Conservation (phyloP, 176 grass and related monocot genomes). For the Oryza brachyantha region DNA sequence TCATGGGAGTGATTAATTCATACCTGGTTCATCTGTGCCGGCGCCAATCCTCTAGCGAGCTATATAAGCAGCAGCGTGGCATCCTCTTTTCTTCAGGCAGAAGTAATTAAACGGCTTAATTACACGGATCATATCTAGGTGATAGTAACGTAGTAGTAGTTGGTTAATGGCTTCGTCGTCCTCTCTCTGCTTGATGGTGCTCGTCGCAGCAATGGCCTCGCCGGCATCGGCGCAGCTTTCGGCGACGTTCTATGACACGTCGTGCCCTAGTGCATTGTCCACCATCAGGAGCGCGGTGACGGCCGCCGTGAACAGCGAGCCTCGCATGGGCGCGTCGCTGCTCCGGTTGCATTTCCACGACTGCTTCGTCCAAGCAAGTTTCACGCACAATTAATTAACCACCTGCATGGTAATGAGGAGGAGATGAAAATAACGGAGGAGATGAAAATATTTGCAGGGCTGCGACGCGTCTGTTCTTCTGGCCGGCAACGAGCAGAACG, state of each 20-base stretch:
- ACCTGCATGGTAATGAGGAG: not conserved
- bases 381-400: not conserved
- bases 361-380: slow-evolving; percentile 84
- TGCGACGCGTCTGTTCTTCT: slow-evolving; percentile 76
- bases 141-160: too few species aligned
- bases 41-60: too few species aligned
- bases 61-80: too few species aligned
- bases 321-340: slow-evolving; percentile 70
- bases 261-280: slow-evolving; percentile 54
- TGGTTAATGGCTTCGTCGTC: slow-evolving; percentile 22
- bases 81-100: too few species aligned
- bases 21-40: too few species aligned
- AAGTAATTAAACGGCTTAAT: too few species aligned
- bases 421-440: not conserved
- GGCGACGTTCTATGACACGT: slow-evolving; percentile 67
- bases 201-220: slow-evolving; percentile 28
- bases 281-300: slow-evolving; percentile 59
- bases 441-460: slow-evolving; percentile 46
- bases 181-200: not conserved
- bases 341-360: slow-evolving; percentile 90
- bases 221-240: slow-evolving; percentile 57
- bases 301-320: slow-evolving; percentile 40
- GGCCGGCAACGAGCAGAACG: slow-evolving; percentile 2
- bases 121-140: too few species aligned
- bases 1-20: too few species aligned